Percentiles rank a stretch among this genome's conserved stretches.
These are phyloP conservation scores for Paecilomyces sp. DNA, from an alignment of 2,329 filamentous ascomycete species.

Conservation along the genomic window DNA sequence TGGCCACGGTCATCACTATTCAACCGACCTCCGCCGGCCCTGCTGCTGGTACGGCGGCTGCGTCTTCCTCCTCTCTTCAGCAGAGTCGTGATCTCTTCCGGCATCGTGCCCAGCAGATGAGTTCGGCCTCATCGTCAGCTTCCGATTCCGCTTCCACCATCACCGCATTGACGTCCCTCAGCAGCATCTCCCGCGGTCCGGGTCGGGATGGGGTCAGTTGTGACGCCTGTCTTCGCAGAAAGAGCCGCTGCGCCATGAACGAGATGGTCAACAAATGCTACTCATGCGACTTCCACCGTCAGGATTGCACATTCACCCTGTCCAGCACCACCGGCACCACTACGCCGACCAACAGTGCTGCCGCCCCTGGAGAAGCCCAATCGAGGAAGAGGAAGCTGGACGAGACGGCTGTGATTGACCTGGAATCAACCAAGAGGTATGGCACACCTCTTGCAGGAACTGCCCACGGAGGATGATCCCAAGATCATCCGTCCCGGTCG, in stretches of 20 bases:
- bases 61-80: constrained; percentile 16
- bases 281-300: constrained; percentile 38
- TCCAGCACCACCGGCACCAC: constrained; percentile 10
- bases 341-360: constrained; percentile 3
- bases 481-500: not conserved
- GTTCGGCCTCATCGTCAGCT: constrained; percentile 11
- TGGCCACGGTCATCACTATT: constrained; percentile 35
- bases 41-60: constrained; percentile 16
- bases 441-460: constrained; percentile 2
- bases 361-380: constrained; percentile 11
- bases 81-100: constrained; percentile 13
- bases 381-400: constrained; percentile 36
- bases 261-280: constrained; percentile 37
- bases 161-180: constrained; percentile 11
- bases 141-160: constrained; percentile 15
- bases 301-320: constrained; percentile 36
- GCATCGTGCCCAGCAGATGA: constrained; percentile 7
- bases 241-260: constrained; percentile 38
- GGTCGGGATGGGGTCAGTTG: constrained; percentile 32
- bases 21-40: constrained; percentile 27
- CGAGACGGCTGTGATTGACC: constrained; percentile 18
- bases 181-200: constrained; percentile 18
- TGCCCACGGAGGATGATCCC: not conserved
- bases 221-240: constrained; percentile 36
- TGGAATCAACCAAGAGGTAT: constrained; percentile 31